Base-by-base conservation (phyloP, 352 stramenopile genomes). In the Pythium volutum region DNA sequence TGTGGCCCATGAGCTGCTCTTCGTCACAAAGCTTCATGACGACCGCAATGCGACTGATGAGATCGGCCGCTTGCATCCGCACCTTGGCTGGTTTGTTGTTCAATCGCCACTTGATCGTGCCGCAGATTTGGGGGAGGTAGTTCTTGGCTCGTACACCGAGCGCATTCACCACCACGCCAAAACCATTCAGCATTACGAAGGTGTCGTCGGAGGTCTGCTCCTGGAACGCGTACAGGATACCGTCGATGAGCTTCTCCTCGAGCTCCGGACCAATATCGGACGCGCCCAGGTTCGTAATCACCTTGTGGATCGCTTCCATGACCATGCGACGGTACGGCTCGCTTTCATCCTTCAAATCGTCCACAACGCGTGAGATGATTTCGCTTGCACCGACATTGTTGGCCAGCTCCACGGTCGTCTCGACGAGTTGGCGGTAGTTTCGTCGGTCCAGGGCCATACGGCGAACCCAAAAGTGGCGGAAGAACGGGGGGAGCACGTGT, bases 361-460 rank as follows among this genome's bases (percentile, higher is more conserved):
- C 97, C 4, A 99, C 97, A 42, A 99, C 96, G 18, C 97, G 91
- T 3, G 75, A 83, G 34, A 99, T 88, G 62, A 99, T 98, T 59
- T 99, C 97, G n/a, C 93, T 97, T 29, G 91, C 96, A n/a, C 97
- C 98, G n/a, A 99, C 96, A 69, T 99, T 99, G 71, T 98, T 99
- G 3, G 97, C 97, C 11, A 98, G 70, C 63, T 99, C 97, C 39
- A 99, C 96, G 0, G 98, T 99, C 27, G 97, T 99, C 59, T 99
- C 97, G 55, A 99, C 95, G 4, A 99, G 79, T 73, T 99, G 96
- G 12, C 97, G 97, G 73, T 99, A 98, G 77, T 99, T 99, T 43
- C 97, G 83, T 25, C 95, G 76, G 72, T 99, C 97, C 26, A 99
- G 75, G 4, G 97, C 97, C 95, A 99, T 99, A 20, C 97, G 80